phyloP scores from a whole-genome alignment of 306 rosid species.

The Sesbania bispinosa region DNA sequence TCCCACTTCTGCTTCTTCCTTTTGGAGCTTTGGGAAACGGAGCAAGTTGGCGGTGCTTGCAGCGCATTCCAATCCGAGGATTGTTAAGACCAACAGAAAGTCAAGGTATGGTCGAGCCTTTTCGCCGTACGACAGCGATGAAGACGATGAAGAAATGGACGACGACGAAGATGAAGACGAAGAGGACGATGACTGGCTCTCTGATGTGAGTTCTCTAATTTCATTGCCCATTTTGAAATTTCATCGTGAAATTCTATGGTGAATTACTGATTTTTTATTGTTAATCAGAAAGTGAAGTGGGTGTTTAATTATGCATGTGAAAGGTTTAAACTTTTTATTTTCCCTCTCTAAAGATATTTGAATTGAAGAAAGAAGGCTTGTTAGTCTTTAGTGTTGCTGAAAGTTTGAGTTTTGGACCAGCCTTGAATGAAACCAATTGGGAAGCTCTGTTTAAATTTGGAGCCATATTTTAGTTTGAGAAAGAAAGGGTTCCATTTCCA shows the following conservation, averaged over 20 bases:
- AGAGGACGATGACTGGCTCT: slow-evolving; percentile 39
- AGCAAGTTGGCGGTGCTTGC: slow-evolving; percentile 46
- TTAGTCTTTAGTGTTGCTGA: background rate
- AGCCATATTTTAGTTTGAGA: background rate
- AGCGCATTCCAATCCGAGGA: slow-evolving; percentile 70
- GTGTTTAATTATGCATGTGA: background rate
- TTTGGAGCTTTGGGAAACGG: background rate
- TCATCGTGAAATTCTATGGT: background rate
- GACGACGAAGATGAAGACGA: slow-evolving; percentile 15
- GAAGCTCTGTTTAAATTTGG: background rate
- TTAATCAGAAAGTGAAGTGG: background rate
- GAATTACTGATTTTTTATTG: background rate
- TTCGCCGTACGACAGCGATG: slow-evolving; percentile 55
- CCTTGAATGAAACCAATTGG: too few species aligned
- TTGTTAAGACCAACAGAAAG: slow-evolving; percentile 69
- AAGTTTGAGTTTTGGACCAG: background rate
- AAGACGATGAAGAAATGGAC: slow-evolving; percentile 26
- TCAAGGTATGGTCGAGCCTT: slow-evolving; percentile 51
- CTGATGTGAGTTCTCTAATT: slow-evolving; percentile 52
- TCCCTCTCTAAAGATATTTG: background rate
- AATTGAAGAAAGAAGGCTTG: background rate
- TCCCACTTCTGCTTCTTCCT: background rate
- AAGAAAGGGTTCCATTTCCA: background rate
- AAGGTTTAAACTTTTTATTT: background rate
- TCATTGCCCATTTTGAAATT: background rate